Evolutionary conservation across 2,329 filamentous ascomycete genomes (phyloP), one percentile per base, ranked within the genome.

Genomic region (Tolypocladium ovalisporum): DNA sequence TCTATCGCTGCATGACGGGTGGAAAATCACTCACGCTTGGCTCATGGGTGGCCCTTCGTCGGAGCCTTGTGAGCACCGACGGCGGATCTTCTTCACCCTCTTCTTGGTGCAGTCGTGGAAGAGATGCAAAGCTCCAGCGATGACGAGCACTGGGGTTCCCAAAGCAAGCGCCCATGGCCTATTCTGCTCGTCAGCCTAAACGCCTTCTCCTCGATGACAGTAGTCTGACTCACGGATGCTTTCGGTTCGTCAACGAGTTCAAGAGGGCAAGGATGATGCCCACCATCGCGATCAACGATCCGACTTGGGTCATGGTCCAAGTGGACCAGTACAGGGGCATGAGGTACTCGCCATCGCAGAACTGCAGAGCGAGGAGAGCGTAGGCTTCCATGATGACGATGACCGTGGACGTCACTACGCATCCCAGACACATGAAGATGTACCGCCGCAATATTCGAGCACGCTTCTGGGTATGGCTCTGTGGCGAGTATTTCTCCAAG

Each of bases 311-410:
- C 74, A 82, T 80, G 27, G 79, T 81, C 79, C 81, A 84, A 2
- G 81, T 82, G 0, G 81, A 78, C 81, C 81, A 84, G 67, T 83
- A 84, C 0, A 84, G 69, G 1, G 77, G 75, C 70, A 83, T 83
- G 57, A 84, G 74, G 62, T 83, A 78, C 62, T 85, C 82, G 12
- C 80, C 81, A 40, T 82, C 79, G 61, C 82, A 85, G 61, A 82
- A 85, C 61, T 84, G 79, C 5, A 83, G 67, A 0, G 78, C 78
- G 57, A 82, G 63, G 22, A 83, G 74, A 13, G 72, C 70, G 57
- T 78, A 84, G 17, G 78, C 78, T 65, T 85, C 81, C 68, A 84
- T 73, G 56, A 83, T 69, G 34, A 82, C 71, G 15, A 77, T 69
- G 36, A 68, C 68, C 4, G 76, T 71, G 0, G 79, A 75, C 0